Base-by-base conservation (phyloP, 2,329 filamentous ascomycete species). In the Colletotrichum aenigma region DNA sequence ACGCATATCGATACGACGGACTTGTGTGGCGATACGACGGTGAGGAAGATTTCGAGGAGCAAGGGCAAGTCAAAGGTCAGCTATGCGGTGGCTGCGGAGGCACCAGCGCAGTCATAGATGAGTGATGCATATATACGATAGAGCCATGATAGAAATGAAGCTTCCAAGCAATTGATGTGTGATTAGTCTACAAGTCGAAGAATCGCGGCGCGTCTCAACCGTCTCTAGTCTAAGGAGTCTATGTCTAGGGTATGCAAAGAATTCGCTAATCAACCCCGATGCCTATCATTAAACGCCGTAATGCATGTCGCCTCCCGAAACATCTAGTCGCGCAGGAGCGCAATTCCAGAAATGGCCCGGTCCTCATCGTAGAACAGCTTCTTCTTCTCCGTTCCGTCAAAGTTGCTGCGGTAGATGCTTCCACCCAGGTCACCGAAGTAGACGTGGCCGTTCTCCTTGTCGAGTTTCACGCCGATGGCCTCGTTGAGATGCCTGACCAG, bases 1-100 rank as follows among this genome's bases (percentile, higher is more conserved):
- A 95, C 94, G 30, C 94, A 95, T 85, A 93, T 95, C 5, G 86
- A 89, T 34, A 88, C 85, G 21, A 93, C 92, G 24, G 87, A 89
- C 73, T 78, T 88, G 75, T 92, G 90, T 79, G 91, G 93, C 1
- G 88, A 89, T 81, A 91, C 91, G 7, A 89, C 85, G 4, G 92
- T 95, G 6, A 93, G 88, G 86, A 94, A 93, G 85, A 93, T 95
- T 70, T 88, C 88, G 77, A 88, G 93, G 82, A 88, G 86, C 69
- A 94, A 93, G 82, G 93, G 93, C 4, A 87, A 85, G 12, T 93
- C 90, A 70, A 88, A 91, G 78, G 90, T 94, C n/a, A 87, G 87
- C 76, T 89, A 89, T 58, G 78, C 71, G 0, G 77, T 80, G 30
- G 56, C 56, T 36, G 67, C 36, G 7, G 52, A 34, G 26, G 34